These are phyloP conservation scores for Sarocladium strictum DNA, from an alignment of 2,329 filamentous ascomycete species.

Conservation along the genomic window DNA sequence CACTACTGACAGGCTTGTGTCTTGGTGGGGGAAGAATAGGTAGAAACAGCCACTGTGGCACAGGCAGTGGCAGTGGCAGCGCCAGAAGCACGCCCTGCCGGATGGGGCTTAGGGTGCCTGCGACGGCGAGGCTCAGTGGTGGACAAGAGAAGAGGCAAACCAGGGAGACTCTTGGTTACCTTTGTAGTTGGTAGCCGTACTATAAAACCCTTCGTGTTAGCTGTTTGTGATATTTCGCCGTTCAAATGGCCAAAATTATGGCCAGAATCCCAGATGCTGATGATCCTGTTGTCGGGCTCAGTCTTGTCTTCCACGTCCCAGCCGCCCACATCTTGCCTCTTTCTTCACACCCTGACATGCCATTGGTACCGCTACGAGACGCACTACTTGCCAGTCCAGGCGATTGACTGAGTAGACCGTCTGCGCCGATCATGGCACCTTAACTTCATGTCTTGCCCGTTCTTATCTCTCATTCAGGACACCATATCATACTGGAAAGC, in stretches of 20 bases:
- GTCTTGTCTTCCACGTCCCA: background rate
- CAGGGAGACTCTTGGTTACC: too few species aligned
- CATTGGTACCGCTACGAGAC: background rate
- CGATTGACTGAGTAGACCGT: background rate
- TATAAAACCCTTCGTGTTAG: too few species aligned
- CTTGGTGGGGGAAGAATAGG: too few species aligned
- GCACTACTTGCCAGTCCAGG: background rate
- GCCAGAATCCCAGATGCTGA: too few species aligned
- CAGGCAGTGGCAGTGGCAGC: background rate
- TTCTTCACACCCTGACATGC: background rate
- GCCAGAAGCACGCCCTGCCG: too few species aligned
- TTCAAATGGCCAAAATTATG: too few species aligned
- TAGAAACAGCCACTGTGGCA: background rate
- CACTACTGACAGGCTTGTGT: too few species aligned
- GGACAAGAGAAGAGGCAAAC: too few species aligned
- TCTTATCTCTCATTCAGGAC: background rate
- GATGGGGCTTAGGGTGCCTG: background rate
- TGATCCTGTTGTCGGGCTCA: background rate
- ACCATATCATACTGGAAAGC: too few species aligned
- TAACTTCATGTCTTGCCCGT: background rate
- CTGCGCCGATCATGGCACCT: background rate
- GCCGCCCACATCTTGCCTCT: background rate
- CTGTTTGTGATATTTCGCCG: too few species aligned
- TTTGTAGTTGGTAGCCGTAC: too few species aligned
- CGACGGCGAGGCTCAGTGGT: too few species aligned